phyloP scores from a whole-genome alignment of 2,329 filamentous ascomycete genomes.

The Aspergillus niger region DNA sequence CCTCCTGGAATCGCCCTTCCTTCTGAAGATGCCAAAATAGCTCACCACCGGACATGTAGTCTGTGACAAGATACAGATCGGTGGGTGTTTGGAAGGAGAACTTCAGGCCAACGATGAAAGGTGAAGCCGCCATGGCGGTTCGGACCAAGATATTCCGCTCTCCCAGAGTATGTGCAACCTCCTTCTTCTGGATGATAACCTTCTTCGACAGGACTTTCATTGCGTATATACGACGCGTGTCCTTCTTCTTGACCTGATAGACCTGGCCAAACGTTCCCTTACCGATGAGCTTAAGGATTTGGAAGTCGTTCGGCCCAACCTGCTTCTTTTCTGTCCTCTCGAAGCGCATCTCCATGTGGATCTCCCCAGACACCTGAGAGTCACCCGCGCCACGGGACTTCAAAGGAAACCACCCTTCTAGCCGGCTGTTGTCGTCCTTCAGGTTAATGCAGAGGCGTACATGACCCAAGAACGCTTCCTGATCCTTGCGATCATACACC shows the following conservation, averaged over 20 bases:
- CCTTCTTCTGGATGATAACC: conserved; percentile 99
- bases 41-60: conserved; percentile 99
- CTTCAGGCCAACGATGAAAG: conserved; percentile 96
- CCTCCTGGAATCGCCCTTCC: conserved; percentile 92
- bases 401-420: conserved; percentile 84
- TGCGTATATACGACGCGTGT: conserved; percentile 92
- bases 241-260: conserved; percentile 96
- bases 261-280: conserved; percentile 99
- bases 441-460: conserved; percentile 76
- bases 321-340: conserved; percentile 86
- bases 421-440: conserved; percentile 67
- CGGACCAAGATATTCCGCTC: conserved; percentile 96
- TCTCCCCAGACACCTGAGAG: conserved; percentile 76
- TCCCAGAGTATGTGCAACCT: conserved; percentile 94
- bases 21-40: conserved; percentile 99
- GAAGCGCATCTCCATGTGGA: conserved; percentile 83
- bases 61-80: conserved; percentile 95
- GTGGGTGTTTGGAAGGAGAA: conserved; percentile 98
- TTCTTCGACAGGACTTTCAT: conserved; percentile 99
- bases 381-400: conserved; percentile 79
- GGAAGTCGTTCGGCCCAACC: conserved; percentile 92
- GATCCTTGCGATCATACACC: conserved; percentile 82
- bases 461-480: conserved; percentile 90
- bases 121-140: conserved; percentile 91
- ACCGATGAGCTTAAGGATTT: conserved; percentile 92